Percentiles rank a stretch among this genome's conserved stretches.
Conservation (phyloP, 306 rosid species). For the Dalbergia cochinchinensis region DNA sequence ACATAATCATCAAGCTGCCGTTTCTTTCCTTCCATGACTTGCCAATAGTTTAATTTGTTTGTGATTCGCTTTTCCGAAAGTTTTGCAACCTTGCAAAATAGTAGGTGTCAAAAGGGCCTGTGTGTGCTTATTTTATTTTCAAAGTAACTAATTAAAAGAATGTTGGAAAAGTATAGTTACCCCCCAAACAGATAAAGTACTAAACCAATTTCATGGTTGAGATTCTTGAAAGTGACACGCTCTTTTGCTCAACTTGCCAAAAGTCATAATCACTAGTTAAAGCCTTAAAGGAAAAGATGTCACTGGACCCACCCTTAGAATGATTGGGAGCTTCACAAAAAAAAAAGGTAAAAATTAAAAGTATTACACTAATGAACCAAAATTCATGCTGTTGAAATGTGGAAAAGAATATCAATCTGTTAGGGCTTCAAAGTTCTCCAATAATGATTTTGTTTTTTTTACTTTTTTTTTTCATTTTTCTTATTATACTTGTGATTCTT, state of each 20-base stretch:
- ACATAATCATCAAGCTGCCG: constrained; percentile 6
- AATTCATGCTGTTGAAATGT: constrained; percentile 1
- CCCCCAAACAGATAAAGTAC: constrained; percentile 45
- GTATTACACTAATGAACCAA: constrained; percentile 12
- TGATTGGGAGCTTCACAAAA: constrained; percentile 42
- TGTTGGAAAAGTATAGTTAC: constrained; percentile 46
- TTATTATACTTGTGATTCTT: not conserved
- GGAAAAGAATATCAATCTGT: not conserved
- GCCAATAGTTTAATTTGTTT: constrained; percentile 14
- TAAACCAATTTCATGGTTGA: constrained; percentile 52
- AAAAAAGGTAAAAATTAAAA: not conserved
- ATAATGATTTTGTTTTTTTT: no score
- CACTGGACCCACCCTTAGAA: constrained; percentile 53
- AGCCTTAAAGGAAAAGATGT: constrained; percentile 41
- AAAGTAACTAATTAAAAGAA: constrained; percentile 38
- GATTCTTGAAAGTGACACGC: constrained; percentile 53
- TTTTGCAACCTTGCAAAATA: constrained; percentile 17
- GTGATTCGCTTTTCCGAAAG: constrained; percentile 35
- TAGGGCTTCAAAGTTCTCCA: constrained; percentile 19
- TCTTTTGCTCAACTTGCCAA: constrained; percentile 55
- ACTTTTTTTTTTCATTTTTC: no score
- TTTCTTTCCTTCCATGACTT: constrained; percentile 19
- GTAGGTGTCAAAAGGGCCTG: constrained; percentile 30
- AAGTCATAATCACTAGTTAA: constrained; percentile 49
- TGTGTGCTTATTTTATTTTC: not conserved